Base-by-base conservation (phyloP, 768 basidiomycete species). In the Chlorophyllum brunneum region DNA sequence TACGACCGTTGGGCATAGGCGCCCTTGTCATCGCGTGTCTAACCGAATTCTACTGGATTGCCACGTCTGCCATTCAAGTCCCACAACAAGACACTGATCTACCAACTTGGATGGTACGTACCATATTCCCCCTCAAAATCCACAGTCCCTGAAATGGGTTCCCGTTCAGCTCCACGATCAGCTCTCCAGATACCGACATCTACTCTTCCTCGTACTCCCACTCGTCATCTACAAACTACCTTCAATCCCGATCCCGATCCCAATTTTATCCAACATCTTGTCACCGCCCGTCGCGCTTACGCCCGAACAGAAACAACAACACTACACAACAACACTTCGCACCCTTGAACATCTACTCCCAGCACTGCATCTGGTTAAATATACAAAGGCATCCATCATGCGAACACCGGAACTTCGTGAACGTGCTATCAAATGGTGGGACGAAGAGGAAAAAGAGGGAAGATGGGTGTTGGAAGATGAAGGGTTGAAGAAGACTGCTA, bases 101-200 rank as follows among this genome's bases (percentile, higher is more conserved):
- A 10, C 69, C 45, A 24, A 40, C 42, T 40, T 33, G 53, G 74
- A 73, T 71, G 74, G 76, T 76, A 59, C 47, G 69, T 58, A 16
- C 22, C 20, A 2, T 34, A 26, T 23, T 20, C 2, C 26, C 48
- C 37, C 10, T 23, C 43, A 11, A 33, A 10, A 10, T 23, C 16
- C 18, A 34, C 37, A 24, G 22, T 3, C 47, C 16, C 16, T 50
- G 7, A 50, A 33, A 27, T 11, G 30, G 11, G 7, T 54, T 55
- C 37, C 48, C 38, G 36, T 20, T 11, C 45, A 89, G 87, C 85
- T 82, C 81, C 83, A 87, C 66, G 85, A 89, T 62, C 70, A 62
- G 23, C 66, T 84, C 31, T 75, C 78, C 62, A 61, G 73, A 42
- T 55, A 67, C 29, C 85, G 88, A n/a, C 77, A 79, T 48, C 23